phyloP scores from a whole-genome alignment of 139 green algal species.

The Chlorella sp. region DNA sequence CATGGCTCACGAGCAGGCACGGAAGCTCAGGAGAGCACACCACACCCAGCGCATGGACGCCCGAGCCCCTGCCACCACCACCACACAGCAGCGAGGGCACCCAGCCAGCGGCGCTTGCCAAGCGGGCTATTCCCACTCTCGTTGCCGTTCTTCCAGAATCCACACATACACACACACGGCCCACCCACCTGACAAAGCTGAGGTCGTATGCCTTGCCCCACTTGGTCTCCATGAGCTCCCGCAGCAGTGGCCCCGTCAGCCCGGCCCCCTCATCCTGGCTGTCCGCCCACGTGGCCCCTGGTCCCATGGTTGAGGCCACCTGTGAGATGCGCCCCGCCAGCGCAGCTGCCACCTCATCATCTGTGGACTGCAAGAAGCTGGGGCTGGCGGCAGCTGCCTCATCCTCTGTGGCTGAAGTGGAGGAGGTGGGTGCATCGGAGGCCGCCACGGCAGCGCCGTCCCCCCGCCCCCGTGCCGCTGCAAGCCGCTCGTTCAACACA shows the following conservation, averaged over 20 bases:
- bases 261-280: not conserved
- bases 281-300: not conserved
- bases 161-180: not conserved
- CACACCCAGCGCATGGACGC: no score
- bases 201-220: slow-evolving; percentile 53
- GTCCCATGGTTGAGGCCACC: not conserved
- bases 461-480: not conserved
- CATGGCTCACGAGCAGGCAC: no score
- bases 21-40: no score
- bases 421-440: not conserved
- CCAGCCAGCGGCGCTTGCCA: not conserved
- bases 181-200: slow-evolving; percentile 37
- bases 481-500: slow-evolving; percentile 39
- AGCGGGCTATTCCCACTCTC: not conserved
- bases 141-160: no score
- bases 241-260: slow-evolving; percentile 35
- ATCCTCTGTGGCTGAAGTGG: not conserved
- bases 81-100: no score
- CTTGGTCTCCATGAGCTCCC: slow-evolving; percentile 33
- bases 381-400: not conserved
- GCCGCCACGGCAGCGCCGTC: not conserved
- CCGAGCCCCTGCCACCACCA: no score
- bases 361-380: slow-evolving; percentile 35
- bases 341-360: slow-evolving; percentile 45
- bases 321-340: slow-evolving; percentile 42